These are phyloP conservation scores for Pseudogymnoascus sp. DNA, from an alignment of 2,329 filamentous ascomycete species.

Conservation along the genomic window DNA sequence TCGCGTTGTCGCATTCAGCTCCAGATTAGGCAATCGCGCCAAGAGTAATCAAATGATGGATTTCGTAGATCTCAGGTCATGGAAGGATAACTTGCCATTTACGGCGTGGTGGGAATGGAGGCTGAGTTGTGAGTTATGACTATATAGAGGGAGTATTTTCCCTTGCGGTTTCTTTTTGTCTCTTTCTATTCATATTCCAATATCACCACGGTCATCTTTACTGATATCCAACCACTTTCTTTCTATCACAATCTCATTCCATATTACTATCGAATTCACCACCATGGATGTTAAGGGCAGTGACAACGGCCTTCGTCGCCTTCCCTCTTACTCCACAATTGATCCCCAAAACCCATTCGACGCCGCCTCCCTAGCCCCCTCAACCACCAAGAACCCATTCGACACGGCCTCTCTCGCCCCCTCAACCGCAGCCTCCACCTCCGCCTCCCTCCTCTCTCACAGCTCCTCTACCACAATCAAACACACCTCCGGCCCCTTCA, in stretches of 20 bases:
- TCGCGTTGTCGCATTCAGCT: constrained; percentile 6
- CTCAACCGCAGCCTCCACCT: background rate
- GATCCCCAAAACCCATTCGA: background rate
- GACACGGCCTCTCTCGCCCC: background rate
- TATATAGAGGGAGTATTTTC: background rate
- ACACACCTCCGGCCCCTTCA: constrained; percentile 28
- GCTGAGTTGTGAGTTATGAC: background rate
- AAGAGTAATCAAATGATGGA: background rate
- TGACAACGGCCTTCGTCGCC: background rate
- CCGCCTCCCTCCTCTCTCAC: constrained; percentile 1
- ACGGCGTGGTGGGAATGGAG: background rate
- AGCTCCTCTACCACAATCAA: constrained; percentile 11
- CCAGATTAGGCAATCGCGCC: constrained; percentile 5
- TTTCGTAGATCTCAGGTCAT: background rate
- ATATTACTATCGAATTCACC: background rate
- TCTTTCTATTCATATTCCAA: background rate
- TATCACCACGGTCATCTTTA: background rate
- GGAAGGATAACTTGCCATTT: background rate
- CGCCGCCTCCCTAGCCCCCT: background rate
- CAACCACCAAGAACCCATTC: background rate
- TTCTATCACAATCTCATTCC: background rate
- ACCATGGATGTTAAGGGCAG: background rate
- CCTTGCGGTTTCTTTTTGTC: background rate
- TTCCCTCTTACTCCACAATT: background rate
- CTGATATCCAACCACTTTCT: background rate